Conservation (phyloP, 2,329 filamentous ascomycete genomes). For the Botrytis fabae region DNA sequence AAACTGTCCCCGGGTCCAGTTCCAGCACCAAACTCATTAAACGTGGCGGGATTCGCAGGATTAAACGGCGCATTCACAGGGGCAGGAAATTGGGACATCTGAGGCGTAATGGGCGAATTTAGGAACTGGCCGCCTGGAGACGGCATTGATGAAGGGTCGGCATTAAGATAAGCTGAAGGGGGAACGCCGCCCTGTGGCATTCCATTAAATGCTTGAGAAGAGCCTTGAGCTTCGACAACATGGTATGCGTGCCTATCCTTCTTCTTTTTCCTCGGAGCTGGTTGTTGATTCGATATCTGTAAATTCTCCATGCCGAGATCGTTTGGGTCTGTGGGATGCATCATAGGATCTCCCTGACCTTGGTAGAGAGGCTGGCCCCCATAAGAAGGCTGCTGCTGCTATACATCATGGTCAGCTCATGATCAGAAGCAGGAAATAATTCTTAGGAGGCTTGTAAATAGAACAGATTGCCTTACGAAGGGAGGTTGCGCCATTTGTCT, state of each 20-base stretch:
- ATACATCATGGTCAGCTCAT: conserved; percentile 6
- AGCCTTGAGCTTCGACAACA: conserved; percentile 72
- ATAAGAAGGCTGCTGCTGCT: conserved; percentile 20
- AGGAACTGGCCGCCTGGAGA: conserved; percentile 48
- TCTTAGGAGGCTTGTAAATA: background rate
- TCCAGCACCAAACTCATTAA: conserved; percentile 50
- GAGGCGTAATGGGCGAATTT: conserved; percentile 47
- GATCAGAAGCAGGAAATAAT: background rate
- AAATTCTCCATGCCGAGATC: conserved; percentile 24
- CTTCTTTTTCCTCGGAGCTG: conserved; percentile 68
- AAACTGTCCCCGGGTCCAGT: conserved; percentile 42
- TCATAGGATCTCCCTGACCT: conserved; percentile 3
- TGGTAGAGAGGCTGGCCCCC: conserved; percentile 18
- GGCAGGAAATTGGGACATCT: conserved; percentile 61
- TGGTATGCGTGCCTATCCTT: conserved; percentile 95
- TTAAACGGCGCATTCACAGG: conserved; percentile 55
- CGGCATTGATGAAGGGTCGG: conserved; percentile 48
- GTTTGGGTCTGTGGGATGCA: conserved; percentile 18
- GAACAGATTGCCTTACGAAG: conserved; percentile 24
- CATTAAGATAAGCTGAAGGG: conserved; percentile 59
- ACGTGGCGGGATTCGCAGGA: conserved; percentile 45
- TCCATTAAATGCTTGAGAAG: conserved; percentile 69
- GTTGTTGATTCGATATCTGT: conserved; percentile 23
- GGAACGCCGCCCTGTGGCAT: conserved; percentile 60
- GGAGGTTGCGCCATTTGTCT: conserved; percentile 23